These are phyloP conservation scores for Lepidium sativum DNA, from an alignment of 345 rosid species.

Conservation along the genomic window DNA sequence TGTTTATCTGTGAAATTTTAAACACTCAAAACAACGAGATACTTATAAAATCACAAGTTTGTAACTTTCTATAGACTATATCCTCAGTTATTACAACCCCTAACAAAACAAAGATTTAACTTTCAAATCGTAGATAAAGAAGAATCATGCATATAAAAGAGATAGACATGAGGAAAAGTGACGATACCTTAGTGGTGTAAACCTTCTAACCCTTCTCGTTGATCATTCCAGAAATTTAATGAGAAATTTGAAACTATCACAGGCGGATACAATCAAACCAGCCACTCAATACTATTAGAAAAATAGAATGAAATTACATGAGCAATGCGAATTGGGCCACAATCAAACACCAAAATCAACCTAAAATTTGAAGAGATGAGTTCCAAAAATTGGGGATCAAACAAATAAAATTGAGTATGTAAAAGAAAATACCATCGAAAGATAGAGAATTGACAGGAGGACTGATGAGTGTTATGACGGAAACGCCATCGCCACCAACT, in stretches of 20 bases:
- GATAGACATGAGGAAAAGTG: background rate
- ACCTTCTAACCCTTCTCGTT: slow-evolving; percentile 76
- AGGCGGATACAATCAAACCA: too few relatives aligned
- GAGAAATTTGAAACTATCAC: too few relatives aligned
- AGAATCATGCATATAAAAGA: background rate
- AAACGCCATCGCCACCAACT: slow-evolving; percentile 84
- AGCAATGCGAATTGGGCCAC: background rate
- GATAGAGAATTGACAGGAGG: slow-evolving; percentile 94
- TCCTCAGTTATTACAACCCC: background rate
- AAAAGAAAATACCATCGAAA: slow-evolving; percentile 42
- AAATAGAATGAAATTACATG: too few relatives aligned
- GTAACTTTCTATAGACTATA: background rate
- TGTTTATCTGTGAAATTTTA: background rate
- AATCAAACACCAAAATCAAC: background rate
- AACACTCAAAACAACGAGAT: background rate
- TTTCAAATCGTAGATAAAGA: background rate
- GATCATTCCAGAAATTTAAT: too few relatives aligned
- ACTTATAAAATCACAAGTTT: too few relatives aligned
- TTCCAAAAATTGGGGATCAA: background rate
- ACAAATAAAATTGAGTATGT: background rate
- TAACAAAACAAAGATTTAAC: background rate
- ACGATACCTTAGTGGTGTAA: slow-evolving; percentile 66
- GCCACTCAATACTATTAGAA: too few relatives aligned
- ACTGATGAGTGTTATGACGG: slow-evolving; percentile 68
- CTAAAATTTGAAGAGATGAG: background rate